These are phyloP conservation scores for Curvularia spicifera DNA, from an alignment of 2,329 filamentous ascomycete species.

Conservation along the genomic window DNA sequence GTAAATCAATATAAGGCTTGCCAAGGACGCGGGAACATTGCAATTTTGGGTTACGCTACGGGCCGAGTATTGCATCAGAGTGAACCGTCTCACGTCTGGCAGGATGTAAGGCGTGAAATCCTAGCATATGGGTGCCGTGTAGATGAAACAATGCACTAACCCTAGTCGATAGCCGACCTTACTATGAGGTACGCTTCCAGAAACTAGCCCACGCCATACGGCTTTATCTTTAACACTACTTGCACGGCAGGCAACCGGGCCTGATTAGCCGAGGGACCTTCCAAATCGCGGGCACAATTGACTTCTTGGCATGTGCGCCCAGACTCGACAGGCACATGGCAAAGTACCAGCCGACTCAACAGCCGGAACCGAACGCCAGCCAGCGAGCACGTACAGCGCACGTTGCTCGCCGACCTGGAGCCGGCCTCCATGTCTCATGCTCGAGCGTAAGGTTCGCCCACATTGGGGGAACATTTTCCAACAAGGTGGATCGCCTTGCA, in stretches of 20 bases:
- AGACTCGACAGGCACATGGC: not conserved
- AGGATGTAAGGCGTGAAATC: constrained; percentile 7
- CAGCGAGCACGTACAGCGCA: not conserved
- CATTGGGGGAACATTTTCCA: constrained; percentile 6
- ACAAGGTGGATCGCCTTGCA: not conserved
- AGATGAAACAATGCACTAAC: not conserved
- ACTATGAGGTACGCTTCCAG: not conserved
- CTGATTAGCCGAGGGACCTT: constrained; percentile 11
- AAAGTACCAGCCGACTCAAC: not conserved
- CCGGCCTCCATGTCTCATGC: constrained; percentile 3
- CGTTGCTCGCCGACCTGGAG: not conserved
- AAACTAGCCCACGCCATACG: not conserved
- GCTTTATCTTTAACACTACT: constrained; percentile 8
- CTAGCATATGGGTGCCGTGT: not conserved
- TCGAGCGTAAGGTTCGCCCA: not conserved
- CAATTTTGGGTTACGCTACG: constrained; percentile 2
- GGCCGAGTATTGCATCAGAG: constrained; percentile 5
- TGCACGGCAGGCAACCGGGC: constrained; percentile 1
- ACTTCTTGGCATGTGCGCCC: not conserved
- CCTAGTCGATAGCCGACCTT: constrained; percentile 1
- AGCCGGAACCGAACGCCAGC: not conserved
- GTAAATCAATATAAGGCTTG: constrained; percentile 3
- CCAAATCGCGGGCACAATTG: constrained; percentile 9
- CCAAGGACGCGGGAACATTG: constrained; percentile 2
- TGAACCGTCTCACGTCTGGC: not conserved